A percentile compares a stretch with the other conserved stretches of the same genome.
These are phyloP conservation scores for Ensete glaucum DNA, from an alignment of 176 grass and related monocot species.

Conservation along the genomic window DNA sequence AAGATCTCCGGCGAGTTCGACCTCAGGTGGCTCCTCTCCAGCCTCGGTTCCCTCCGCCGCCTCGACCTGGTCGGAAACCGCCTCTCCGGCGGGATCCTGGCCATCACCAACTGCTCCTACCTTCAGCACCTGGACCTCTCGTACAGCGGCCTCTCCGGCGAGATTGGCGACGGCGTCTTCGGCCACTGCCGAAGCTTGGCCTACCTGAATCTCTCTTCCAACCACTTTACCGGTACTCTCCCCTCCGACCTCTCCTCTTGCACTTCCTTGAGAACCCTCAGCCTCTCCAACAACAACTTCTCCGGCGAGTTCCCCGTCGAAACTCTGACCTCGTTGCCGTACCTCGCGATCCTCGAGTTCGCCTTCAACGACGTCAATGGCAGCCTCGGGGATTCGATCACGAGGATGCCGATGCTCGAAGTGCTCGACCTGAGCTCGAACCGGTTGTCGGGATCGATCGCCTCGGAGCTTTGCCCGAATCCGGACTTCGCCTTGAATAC, in stretches of 20 bases:
- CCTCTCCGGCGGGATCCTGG: conserved; percentile 2
- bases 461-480: conserved; percentile 5
- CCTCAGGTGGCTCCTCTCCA: conserved; percentile 29
- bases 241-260: conserved; percentile 14
- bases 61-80: background rate
- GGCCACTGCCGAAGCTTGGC: conserved; percentile 2
- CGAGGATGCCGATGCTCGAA: background rate
- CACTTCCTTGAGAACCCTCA: conserved; percentile 2
- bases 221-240: conserved; percentile 15
- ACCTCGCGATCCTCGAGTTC: conserved; percentile 7
- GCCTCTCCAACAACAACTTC: conserved; percentile 17
- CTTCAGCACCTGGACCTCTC: conserved; percentile 19
- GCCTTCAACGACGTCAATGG: conserved; percentile 16
- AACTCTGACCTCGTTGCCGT: conserved; percentile 1
- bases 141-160: background rate
- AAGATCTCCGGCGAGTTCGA: conserved; percentile 50
- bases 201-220: conserved; percentile 15
- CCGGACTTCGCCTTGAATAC: background rate
- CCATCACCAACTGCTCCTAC: conserved; percentile 7
- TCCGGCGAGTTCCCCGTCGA: conserved; percentile 12
- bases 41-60: background rate
- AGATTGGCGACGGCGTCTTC: background rate
- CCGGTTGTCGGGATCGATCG: conserved; percentile 5
- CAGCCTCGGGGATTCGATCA: background rate
- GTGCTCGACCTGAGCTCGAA: conserved; percentile 21